Evolutionary conservation across 1,284 basidiomycete species (phyloP).

Genomic region (Ustilago vetiveriae): DNA sequence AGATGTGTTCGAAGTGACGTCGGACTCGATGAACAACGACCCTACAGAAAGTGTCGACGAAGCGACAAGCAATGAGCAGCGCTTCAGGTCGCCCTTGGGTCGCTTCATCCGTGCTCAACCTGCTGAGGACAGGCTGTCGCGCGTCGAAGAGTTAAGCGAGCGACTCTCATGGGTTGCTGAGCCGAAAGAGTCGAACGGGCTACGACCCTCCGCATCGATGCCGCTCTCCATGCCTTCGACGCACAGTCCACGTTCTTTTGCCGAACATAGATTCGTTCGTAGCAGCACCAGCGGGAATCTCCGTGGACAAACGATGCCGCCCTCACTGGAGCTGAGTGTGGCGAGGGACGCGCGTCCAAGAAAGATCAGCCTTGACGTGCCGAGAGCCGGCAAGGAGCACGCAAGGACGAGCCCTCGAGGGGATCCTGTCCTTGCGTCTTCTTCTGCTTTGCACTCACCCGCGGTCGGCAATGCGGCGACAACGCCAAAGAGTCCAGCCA

Average conservation of each 20-base stretch:
- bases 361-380: slow-evolving; percentile 21
- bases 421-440: neutral
- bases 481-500: slow-evolving; percentile 21
- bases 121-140: slow-evolving; percentile 26
- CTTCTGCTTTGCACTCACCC: slow-evolving; percentile 6
- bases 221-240: slow-evolving; percentile 10
- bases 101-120: slow-evolving; percentile 30
- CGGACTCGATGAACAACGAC: no score
- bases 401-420: neutral
- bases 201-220: slow-evolving; percentile 3
- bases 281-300: slow-evolving; percentile 19
- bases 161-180: slow-evolving; percentile 21
- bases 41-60: slow-evolving; percentile 11
- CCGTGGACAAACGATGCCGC: slow-evolving; percentile 10
- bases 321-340: slow-evolving; percentile 10
- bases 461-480: neutral
- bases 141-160: slow-evolving; percentile 39
- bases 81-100: slow-evolving; percentile 22
- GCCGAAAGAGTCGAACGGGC: neutral
- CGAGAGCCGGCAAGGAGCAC: slow-evolving; percentile 8
- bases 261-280: slow-evolving; percentile 29
- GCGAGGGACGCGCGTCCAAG: neutral
- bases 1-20: no score
- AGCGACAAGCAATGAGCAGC: slow-evolving; percentile 3
- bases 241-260: slow-evolving; percentile 35